Base-by-base conservation (phyloP, 164 flowering plant genomes). In the Vitis riparia region DNA sequence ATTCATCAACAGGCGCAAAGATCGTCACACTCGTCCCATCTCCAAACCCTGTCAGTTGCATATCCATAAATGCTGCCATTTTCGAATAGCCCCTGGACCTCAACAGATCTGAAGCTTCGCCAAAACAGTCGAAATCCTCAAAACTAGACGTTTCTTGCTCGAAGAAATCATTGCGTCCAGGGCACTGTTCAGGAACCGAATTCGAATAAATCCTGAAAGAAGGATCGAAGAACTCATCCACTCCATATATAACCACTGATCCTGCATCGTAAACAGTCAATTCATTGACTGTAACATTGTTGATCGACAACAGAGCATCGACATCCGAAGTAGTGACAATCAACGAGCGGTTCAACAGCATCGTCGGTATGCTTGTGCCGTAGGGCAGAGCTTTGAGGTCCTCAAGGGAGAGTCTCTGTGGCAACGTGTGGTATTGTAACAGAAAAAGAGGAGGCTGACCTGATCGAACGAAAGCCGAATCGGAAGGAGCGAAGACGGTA, bases 401-500 rank as follows among this genome's bases (percentile, higher is more conserved):
- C 11, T 69, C 29, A 16, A 44, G 37, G 15, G 73, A 53, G 59
- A 72, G 55, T 32, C 60, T 17, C 0, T 17, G 1, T 0, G 81
- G 81, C 0, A 73, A 69, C 13, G 75, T 17, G 73, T 78, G 78
- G 61, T 37, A 72, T 19, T 50, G 76, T 14, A 78, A 71, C 1
- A 59, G 61, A n/a, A 12, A 23, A 30, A 78, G 66, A 23, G 78
- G 66, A 1, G 63, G 75, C 11, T 71, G 75, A 1, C 75, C 78
- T 14, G 58, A 59, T 37, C 19, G 59, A 8, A 11, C 2, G 17
- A 78, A 78, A 15, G 78, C 75, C 3, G 13, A 2, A 56, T 78
- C 81, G 1, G 71, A 55, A 9, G 81, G 81, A 15, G 75, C 73
- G 66, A 78, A 78, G 7, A 78, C 60, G 61, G 81, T 78, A 12